Conservation (phyloP, 169 alveolate genomes). For the Eimeria acervulina region DNA sequence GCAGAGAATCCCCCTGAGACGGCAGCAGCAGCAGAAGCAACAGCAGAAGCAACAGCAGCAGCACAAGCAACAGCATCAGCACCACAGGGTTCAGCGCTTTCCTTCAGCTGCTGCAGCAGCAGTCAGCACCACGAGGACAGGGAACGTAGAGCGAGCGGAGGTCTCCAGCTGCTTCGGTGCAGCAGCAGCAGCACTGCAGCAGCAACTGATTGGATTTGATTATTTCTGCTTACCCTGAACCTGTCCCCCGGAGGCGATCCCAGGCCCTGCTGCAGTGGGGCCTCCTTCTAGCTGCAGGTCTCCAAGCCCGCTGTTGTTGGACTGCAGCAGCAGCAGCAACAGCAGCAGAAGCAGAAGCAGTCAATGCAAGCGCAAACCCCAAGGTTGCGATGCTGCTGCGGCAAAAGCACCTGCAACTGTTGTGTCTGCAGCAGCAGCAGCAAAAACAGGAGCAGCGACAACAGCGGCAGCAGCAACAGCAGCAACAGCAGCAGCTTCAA, state of each 20-base stretch:
- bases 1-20: slow-evolving; percentile 36
- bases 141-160: no score
- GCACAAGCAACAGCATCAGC: slow-evolving; percentile 16
- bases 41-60: slow-evolving; percentile 22
- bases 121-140: no score
- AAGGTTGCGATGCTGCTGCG: background rate
- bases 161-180: no score
- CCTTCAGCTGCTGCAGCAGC: no score
- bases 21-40: background rate
- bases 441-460: background rate
- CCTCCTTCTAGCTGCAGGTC: slow-evolving; percentile 57
- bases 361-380: background rate
- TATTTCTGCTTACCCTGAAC: no score
- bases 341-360: slow-evolving; percentile 9
- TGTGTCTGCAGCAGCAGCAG: background rate
- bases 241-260: background rate
- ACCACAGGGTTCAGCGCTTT: background rate
- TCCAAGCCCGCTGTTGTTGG: slow-evolving; percentile 64
- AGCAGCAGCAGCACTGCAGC: slow-evolving; percentile 33
- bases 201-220: background rate
- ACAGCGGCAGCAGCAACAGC: background rate
- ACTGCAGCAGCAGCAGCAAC: slow-evolving; percentile 2
- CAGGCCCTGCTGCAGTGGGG: background rate
- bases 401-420: background rate
- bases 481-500: slow-evolving; percentile 1